phyloP scores from a whole-genome alignment of 1,284 basidiomycete species.

The Cystobasidium pallidum region DNA sequence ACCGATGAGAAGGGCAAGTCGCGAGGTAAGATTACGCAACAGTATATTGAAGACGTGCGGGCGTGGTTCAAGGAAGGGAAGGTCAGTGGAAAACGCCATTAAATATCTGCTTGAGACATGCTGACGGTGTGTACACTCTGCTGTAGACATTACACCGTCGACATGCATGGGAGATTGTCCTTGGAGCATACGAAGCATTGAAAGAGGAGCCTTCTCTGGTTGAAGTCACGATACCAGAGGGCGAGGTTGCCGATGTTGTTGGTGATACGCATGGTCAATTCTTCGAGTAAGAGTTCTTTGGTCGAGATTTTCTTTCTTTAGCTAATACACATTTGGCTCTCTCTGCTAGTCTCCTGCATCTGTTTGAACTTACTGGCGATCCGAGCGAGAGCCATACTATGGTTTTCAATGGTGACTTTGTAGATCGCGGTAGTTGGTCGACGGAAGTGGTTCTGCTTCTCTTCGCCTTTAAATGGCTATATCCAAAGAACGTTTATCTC shows the following conservation, averaged over 20 bases:
- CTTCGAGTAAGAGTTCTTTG: conserved; percentile 14
- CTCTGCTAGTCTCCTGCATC: conserved; percentile 81
- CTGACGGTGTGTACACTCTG: neutral
- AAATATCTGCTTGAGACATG: conserved; percentile 54
- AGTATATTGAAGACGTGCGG: conserved; percentile 86
- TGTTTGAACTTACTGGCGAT: conserved; percentile 81
- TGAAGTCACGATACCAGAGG: conserved; percentile 74
- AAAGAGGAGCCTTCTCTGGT: conserved; percentile 80
- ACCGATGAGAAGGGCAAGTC: conserved; percentile 61
- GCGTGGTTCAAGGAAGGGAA: conserved; percentile 91
- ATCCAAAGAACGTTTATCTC: conserved; percentile 81
- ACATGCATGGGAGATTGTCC: conserved; percentile 92
- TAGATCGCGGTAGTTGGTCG: conserved; percentile 96
- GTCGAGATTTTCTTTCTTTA: neutral
- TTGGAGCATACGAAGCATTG: conserved; percentile 80
- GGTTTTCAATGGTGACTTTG: conserved; percentile 94
- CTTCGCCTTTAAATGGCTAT: conserved; percentile 96
- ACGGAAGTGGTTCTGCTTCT: conserved; percentile 93
- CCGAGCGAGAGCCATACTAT: conserved; percentile 80
- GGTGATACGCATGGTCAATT: conserved; percentile 80
- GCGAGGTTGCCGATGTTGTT: conserved; percentile 83
- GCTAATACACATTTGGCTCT: too few relatives aligned
- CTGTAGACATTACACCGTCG: conserved; percentile 64
- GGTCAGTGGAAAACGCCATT: conserved; percentile 55
- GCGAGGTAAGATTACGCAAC: conserved; percentile 67